These are phyloP conservation scores for Phytophthora rubi DNA, from an alignment of 352 stramenopile species.

Conservation along the genomic window DNA sequence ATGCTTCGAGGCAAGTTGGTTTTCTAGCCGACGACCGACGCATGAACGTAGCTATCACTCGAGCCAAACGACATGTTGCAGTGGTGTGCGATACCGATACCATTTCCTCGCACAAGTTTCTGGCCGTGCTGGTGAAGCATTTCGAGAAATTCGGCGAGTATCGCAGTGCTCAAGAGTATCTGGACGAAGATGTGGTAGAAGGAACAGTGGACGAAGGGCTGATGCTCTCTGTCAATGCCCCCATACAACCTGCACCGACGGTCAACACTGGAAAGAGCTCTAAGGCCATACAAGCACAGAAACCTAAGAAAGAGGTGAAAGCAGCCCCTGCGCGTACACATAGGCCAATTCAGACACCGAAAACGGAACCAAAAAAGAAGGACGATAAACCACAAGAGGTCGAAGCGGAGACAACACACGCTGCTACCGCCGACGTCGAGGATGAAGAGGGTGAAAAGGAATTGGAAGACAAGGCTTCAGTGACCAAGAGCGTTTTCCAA, in stretches of 20 bases:
- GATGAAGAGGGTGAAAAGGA: conserved; percentile 27
- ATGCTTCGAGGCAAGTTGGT: conserved; percentile 87
- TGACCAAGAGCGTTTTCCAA: conserved; percentile 52
- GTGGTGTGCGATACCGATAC: conserved; percentile 96
- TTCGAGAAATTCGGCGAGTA: conserved; percentile 95
- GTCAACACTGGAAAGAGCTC: conserved; percentile 8
- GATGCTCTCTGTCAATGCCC: conserved; percentile 12
- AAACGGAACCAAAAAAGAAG: not conserved
- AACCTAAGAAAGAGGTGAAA: conserved; percentile 17
- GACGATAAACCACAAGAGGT: conserved; percentile 8
- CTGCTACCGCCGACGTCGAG: conserved; percentile 13
- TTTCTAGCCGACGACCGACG: conserved; percentile 96
- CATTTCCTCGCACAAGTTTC: conserved; percentile 91
- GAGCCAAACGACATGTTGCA: conserved; percentile 95
- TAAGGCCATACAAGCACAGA: conserved; percentile 22
- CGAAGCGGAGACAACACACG: conserved; percentile 2
- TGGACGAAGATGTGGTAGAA: conserved; percentile 66
- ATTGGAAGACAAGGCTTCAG: conserved; percentile 23
- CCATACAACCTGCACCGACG: conserved; percentile 3
- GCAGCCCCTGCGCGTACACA: not conserved
- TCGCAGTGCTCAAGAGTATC: conserved; percentile 83
- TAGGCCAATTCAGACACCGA: conserved; percentile 8
- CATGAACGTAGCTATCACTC: conserved; percentile 98
- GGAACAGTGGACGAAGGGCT: conserved; percentile 30
- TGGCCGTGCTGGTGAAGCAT: conserved; percentile 90